Base-by-base conservation (phyloP, 1,284 basidiomycete genomes). In the Ganoderma boninense region DNA sequence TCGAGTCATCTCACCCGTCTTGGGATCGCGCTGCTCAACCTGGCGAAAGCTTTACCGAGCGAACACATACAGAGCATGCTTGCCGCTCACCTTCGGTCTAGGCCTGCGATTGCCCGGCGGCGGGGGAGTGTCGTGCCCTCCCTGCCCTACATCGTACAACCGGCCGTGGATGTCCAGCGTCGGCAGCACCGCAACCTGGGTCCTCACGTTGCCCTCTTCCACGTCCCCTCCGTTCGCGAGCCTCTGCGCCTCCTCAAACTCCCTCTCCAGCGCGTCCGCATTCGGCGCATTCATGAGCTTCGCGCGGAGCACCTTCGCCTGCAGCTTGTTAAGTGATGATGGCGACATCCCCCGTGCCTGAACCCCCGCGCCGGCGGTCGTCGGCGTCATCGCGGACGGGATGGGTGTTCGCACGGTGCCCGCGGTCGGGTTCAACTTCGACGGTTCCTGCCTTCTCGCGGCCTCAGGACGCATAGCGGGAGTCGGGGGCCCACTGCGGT, bases 231-330 rank as follows among this genome's bases (percentile, higher is more conserved):
- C 87, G 54, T 87, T 85, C 2, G 89, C 87, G 56, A 85, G 87
- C 13, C 82, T 83, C 42, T 89, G 75, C 77, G 90, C 89, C 26
- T 81, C 82, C 67, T 99, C 95, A 73, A 97, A 98, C 81, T 97
- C 91, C 68, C 87, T 86, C 80, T 98, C 95, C 57, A 99, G 83
- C 38, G 86, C 84, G 40, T 88, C 87, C 6, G 94, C 93, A 76
- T 96, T 88, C 0, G 93, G 86, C 18, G 90, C 85, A 26, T 86
- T 88, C 87, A 94, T 94, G 35, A 99, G 86, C 80, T 95, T 97
- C 11, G 97, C 97, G 23, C 96, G 91, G 20, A 99, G 83, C 1
- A 98, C 96, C 75, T 93, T 93, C 8, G 97, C 98, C 81, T 99
- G 97, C 1, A 99, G 83, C 77, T 92, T 94, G 82, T 99, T 99